Base-by-base conservation (phyloP, 345 rosid genomes). In the Reutealis trisperma region DNA sequence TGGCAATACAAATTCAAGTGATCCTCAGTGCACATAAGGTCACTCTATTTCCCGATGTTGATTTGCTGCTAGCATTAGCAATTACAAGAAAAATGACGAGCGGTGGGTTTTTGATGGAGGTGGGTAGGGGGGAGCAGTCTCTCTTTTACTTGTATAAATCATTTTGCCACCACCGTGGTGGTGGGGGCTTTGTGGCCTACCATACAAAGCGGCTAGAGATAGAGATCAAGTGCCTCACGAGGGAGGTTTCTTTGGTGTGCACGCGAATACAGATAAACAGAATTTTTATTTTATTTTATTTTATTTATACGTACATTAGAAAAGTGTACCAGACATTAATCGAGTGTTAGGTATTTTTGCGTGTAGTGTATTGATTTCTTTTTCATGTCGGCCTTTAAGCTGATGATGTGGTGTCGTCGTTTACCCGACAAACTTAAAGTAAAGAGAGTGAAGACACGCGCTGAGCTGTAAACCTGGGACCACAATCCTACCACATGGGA, bases 391-490 rank as follows among this genome's bases (percentile, higher is more conserved):
- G 41, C 8, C 54, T 54, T 34, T 60, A 47, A 2, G 25, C 2
- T 44, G 18, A 8, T 1, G 57, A 34, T 30, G 62, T 37, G 9
- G 24, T 74, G 76, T 64, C 44, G 47, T 78, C 49, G 52, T 63
- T 71, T 15, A n/a, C 63, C 77, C 45, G 74, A 74, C 75, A 74
- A 71, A n/a, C 21, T 71, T 27, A 41, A 52, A 68, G 57, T 16
- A 51, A 24, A n/a, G 25, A n/a, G 75, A 67, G 78, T 81, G 80
- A 24, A 21, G 77, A 74, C 80, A 84, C 86, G 82, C 82, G 77
- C 86, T 68, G 63, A 76, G 76, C 79, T 69, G 71, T 76, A 59
- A 80, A 27, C 0, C n/a, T 32, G 78, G 80, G 80, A 76, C 84
- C 75, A 47, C 74, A 75, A 63, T 67, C 84, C 65, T 58, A 74